These are phyloP conservation scores for Aureobasidium zeae DNA, from an alignment of 2,329 filamentous ascomycete species.

Conservation along the genomic window DNA sequence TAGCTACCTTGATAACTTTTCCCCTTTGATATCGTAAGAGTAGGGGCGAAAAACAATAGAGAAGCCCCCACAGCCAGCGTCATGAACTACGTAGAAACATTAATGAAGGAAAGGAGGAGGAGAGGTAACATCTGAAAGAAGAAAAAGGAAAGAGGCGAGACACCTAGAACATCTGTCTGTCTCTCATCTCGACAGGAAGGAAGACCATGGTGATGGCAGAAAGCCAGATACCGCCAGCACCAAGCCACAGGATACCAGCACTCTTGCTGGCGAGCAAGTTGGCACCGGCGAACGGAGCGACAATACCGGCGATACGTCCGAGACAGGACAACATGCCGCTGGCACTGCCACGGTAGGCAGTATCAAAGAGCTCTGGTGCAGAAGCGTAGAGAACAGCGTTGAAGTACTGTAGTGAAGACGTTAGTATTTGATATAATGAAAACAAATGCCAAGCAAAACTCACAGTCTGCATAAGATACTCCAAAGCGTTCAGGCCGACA, in stretches of 20 bases:
- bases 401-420: slow-evolving; percentile 29
- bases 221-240: slow-evolving; percentile 13
- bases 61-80: too few relatives aligned
- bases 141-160: background rate
- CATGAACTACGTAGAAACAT: too few relatives aligned
- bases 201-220: slow-evolving; percentile 13
- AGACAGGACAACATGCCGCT: slow-evolving; percentile 51
- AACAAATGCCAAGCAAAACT: background rate
- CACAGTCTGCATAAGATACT: slow-evolving; percentile 43
- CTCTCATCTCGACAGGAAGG: slow-evolving; percentile 14
- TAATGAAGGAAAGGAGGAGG: too few relatives aligned
- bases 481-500: slow-evolving; percentile 43
- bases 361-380: slow-evolving; percentile 45
- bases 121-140: too few relatives aligned
- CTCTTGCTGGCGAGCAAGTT: background rate
- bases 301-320: slow-evolving; percentile 49
- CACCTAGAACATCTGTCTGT: slow-evolving; percentile 14
- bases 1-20: too few relatives aligned
- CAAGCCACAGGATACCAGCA: slow-evolving; percentile 11
- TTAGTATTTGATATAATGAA: background rate
- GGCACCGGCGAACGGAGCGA: slow-evolving; percentile 46
- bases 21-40: too few relatives aligned
- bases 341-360: slow-evolving; percentile 43
- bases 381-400: slow-evolving; percentile 45
- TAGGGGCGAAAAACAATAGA: too few relatives aligned